Evolutionary conservation across 257 asterid species (phyloP).

Genomic region (Nicotiana attenuata): DNA sequence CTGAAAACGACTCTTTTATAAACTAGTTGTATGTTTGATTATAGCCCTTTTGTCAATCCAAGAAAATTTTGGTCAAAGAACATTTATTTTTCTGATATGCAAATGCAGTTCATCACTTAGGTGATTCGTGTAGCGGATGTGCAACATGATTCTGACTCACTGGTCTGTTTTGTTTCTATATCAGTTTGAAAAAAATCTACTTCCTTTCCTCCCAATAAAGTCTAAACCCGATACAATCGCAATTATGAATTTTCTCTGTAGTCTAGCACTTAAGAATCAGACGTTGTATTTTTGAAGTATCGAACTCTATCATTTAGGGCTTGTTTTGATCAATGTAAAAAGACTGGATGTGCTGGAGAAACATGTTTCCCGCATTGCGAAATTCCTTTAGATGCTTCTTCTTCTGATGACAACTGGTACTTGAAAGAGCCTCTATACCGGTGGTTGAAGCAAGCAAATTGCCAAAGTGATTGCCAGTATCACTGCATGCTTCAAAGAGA

Average conservation of each 20-base stretch:
- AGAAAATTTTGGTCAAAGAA: neutral
- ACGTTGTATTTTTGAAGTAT: neutral
- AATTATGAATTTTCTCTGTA: neutral
- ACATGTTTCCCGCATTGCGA: conserved; percentile 62
- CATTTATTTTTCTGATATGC: neutral
- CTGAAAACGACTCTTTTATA: neutral
- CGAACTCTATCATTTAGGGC: conserved; percentile 34
- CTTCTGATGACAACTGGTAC: conserved; percentile 27
- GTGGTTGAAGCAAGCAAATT: conserved; percentile 60
- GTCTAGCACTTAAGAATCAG: neutral
- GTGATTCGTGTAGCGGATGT: neutral
- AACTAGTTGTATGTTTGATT: neutral
- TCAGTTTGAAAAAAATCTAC: neutral
- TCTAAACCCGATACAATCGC: neutral
- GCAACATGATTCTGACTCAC: neutral
- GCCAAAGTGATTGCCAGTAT: conserved; percentile 65
- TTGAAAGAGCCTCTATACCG: conserved; percentile 35
- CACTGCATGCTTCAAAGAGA: conserved; percentile 68
- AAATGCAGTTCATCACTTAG: neutral
- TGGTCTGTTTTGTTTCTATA: neutral
- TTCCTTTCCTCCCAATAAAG: neutral
- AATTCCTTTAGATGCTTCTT: conserved; percentile 36
- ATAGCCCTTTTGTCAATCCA: neutral
- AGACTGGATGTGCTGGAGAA: conserved; percentile 60
- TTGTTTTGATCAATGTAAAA: conserved; percentile 58